phyloP scores from a whole-genome alignment of 257 asterid species.

The Buddleja alternifolia region DNA sequence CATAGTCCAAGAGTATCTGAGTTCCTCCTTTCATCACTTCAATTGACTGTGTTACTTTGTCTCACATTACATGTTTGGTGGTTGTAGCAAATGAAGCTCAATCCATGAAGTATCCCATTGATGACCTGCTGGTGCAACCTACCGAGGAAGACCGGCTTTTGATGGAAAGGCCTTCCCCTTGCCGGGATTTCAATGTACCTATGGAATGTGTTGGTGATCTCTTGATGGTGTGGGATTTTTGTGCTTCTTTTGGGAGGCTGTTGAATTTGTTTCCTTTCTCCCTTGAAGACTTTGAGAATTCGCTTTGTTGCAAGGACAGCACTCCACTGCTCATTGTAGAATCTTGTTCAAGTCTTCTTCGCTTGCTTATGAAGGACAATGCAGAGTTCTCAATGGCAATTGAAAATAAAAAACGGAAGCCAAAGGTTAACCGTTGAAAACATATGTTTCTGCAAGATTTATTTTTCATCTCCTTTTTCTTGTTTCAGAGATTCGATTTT shows the following conservation, averaged over 20 bases:
- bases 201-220: slow-evolving; percentile 85
- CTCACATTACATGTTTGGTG: slow-evolving; percentile 27
- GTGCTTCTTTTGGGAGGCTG: slow-evolving; percentile 76
- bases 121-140: slow-evolving; percentile 77
- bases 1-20: neutral
- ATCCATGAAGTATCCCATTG: slow-evolving; percentile 73
- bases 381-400: slow-evolving; percentile 52
- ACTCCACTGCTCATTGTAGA: slow-evolving; percentile 74
- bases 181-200: slow-evolving; percentile 71
- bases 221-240: slow-evolving; percentile 94
- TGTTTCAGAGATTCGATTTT: slow-evolving; percentile 17
- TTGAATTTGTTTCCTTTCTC: slow-evolving; percentile 80
- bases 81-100: slow-evolving; percentile 53
- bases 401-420: slow-evolving; percentile 63
- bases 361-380: slow-evolving; percentile 68
- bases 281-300: slow-evolving; percentile 88
- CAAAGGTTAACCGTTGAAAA: slow-evolving; percentile 55
- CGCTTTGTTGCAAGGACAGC: slow-evolving; percentile 78
- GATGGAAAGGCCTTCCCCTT: slow-evolving; percentile 64
- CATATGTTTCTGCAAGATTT: neutral
- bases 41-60: neutral
- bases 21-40: slow-evolving; percentile 7
- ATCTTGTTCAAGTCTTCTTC: slow-evolving; percentile 77
- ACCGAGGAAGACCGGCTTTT: slow-evolving; percentile 63
- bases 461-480: slow-evolving; percentile 19